These are phyloP conservation scores for Zymoseptoria crescenta DNA, from an alignment of 2,329 filamentous ascomycete genomes.

Conservation along the genomic window DNA sequence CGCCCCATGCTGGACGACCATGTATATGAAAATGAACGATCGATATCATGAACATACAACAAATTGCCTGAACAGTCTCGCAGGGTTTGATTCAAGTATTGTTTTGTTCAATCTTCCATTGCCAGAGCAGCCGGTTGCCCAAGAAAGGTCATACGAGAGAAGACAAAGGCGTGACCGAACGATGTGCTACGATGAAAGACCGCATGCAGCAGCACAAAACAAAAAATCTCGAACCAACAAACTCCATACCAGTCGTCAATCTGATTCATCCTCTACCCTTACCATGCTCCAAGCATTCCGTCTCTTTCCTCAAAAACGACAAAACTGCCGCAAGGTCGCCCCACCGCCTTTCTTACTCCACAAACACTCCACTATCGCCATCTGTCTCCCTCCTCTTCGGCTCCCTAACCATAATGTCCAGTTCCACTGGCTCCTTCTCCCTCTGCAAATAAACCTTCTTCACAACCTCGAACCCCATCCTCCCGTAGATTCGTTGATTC, in stretches of 20 bases:
- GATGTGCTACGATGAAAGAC: no score
- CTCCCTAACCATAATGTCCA: conserved; percentile 79
- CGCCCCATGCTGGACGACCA: neutral
- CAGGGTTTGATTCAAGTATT: neutral
- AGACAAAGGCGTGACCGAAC: no score
- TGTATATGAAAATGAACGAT: neutral
- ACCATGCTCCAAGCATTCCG: neutral
- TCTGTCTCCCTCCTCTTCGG: conserved; percentile 33
- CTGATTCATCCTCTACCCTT: conserved; percentile 13
- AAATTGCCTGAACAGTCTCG: neutral
- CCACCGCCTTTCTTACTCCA: conserved; percentile 3
- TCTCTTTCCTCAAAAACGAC: neutral
- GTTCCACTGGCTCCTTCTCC: conserved; percentile 50
- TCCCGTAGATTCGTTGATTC: conserved; percentile 66
- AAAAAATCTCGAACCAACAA: neutral
- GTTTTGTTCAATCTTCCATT: neutral
- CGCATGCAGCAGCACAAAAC: neutral
- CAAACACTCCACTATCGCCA: conserved; percentile 17
- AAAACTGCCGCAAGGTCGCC: no score
- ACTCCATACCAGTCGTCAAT: conserved; percentile 3
- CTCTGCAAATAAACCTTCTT: conserved; percentile 57
- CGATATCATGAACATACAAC: neutral
- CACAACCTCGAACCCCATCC: conserved; percentile 63
- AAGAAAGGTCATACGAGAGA: no score
- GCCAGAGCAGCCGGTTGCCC: neutral